These are phyloP conservation scores for Phaeosphaeria sp. DNA, from an alignment of 2,329 filamentous ascomycete genomes.

Conservation along the genomic window DNA sequence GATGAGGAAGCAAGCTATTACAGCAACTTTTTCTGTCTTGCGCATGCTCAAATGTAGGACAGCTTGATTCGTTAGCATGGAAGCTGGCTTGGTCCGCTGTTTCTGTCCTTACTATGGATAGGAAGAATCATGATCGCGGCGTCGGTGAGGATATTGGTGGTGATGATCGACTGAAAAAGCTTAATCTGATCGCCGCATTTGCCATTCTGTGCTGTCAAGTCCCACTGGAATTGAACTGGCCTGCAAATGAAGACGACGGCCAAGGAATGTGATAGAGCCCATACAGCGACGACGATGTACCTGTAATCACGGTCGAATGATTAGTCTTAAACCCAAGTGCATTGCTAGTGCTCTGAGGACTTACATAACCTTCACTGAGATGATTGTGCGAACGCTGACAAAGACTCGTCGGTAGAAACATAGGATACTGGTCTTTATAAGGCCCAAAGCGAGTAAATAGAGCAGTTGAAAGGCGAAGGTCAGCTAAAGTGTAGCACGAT, in stretches of 20 bases:
- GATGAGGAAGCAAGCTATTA: background rate
- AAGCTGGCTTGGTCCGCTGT: background rate
- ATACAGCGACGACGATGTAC: background rate
- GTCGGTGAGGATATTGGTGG: background rate
- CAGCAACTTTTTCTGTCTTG: conserved; percentile 1
- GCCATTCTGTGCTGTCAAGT: background rate
- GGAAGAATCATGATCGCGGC: background rate
- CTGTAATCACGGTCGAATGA: background rate
- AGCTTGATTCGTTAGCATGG: background rate
- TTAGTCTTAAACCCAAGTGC: background rate
- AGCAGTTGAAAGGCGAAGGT: conserved; percentile 1
- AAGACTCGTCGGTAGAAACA: background rate
- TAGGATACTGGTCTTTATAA: background rate
- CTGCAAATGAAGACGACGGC: background rate
- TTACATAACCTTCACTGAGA: background rate
- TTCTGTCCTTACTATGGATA: background rate
- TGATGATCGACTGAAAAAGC: conserved; percentile 2
- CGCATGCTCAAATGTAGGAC: background rate
- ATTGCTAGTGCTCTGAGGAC: background rate
- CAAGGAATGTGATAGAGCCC: background rate
- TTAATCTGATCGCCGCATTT: conserved; percentile 2
- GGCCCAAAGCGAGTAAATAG: background rate
- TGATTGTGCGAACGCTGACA: background rate
- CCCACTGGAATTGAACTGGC: background rate
- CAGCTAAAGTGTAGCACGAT: background rate